Evolutionary conservation across 2,329 filamentous ascomycete genomes (phyloP), one percentile per base, ranked within the genome.

Genomic region (Onygenales sp.): DNA sequence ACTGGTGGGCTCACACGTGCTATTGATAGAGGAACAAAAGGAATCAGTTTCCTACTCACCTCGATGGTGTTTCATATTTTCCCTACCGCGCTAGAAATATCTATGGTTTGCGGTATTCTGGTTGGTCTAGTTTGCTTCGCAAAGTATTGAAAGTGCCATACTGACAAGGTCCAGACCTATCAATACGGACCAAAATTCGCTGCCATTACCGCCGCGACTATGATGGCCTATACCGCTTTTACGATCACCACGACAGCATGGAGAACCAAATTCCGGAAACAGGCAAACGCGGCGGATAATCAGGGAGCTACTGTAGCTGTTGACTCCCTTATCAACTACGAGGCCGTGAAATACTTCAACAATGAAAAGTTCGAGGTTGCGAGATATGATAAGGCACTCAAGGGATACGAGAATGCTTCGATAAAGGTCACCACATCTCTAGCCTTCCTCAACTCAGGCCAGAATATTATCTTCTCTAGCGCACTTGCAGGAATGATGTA

Each of bases 261-360:
- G 94, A 81, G 94, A 62, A 98, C 94, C 2, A 94, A 94, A 69
- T 98, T 98, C 69, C 82, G 94, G 46, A 87, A 92, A 62, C 88
- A 94, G 70, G 90, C 93, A 40, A 98, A 98, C 67, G 89, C 90
- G 5, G 94, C 93, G 0, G 94, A 98, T 63, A 98, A 97, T 71
- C 88, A 85, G 66, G 93, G 89, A 0, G 94, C 92, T 1, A 97
- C 92, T 0, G 89, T 97, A 6, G 92, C 92, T 0, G 91, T 97
- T 1, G 93, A 98, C 72, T 95, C 91, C 0, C 75, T 98, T 49
- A 95, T 98, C 76, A 98, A 98, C 74, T 98, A 96, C 65, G 93
- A 98, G 71, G 92, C 94, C 11, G 93, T 98, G 66, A 98, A 98
- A 72, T 95, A 97, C 74, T 98, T 97, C 75, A 98, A 98, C 75